Percentiles rank a stretch among this genome's conserved stretches.
Evolutionary conservation across 305 asterid species (phyloP).

Genomic region (Rubia tinctorum): DNA sequence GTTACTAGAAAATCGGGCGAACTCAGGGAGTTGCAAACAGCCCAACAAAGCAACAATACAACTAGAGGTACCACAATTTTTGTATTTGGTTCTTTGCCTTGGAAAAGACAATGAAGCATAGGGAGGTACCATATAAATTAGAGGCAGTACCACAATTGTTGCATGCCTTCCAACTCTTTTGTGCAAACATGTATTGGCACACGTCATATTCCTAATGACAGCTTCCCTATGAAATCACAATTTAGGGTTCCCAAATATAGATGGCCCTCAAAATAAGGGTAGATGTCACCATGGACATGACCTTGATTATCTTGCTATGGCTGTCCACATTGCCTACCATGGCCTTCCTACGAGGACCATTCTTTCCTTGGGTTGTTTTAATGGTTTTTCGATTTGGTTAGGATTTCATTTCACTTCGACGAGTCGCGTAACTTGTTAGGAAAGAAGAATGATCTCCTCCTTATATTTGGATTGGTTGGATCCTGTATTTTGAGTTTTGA

Average conservation of each 20-base stretch:
- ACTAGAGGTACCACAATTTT: no score
- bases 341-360: conserved; percentile 26
- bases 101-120: neutral
- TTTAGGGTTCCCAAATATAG: conserved; percentile 55
- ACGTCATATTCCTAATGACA: conserved; percentile 16
- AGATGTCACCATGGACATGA: conserved; percentile 55
- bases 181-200: neutral
- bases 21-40: no score
- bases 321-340: conserved; percentile 51
- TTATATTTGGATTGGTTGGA: no score
- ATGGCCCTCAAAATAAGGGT: conserved; percentile 50
- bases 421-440: no score
- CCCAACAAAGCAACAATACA: no score
- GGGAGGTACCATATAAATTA: neutral
- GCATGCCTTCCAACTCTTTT: neutral
- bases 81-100: neutral
- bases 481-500: no score
- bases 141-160: neutral
- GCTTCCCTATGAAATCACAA: conserved; percentile 52
- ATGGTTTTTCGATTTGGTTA: no score
- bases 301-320: conserved; percentile 10
- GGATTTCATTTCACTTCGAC: no score
- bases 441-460: no score
- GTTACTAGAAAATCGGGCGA: no score
- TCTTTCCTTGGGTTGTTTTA: neutral